Base-by-base conservation (phyloP, 257 asterid genomes). In the Agastache rugosa region DNA sequence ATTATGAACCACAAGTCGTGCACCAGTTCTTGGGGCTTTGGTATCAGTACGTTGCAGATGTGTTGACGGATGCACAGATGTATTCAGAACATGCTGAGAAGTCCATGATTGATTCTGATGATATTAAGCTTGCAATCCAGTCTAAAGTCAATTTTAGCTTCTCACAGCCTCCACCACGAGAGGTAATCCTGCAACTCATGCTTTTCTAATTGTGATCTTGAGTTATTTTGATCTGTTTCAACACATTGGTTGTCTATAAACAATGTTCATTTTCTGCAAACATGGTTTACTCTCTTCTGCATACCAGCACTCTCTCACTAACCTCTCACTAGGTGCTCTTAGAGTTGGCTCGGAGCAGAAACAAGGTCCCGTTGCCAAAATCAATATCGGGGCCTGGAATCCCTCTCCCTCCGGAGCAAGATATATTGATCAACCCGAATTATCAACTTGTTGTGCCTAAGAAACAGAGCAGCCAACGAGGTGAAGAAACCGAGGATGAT, bases 101-200 rank as follows among this genome's bases (percentile, higher is more conserved):
- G 71, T 72, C 91, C 69, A 45, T 56, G 6, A 85, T 90, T 9
- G 96, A 91, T 79, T 91, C 93, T 20, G 98, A 93, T 22, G 98
- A 93, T 68, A 79, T 93, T 22, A 91, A 91, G 85, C 96, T 93
- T 67, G 89, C 97, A 1, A 88, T 91, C 75, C 96, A 93, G 77
- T 88, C 96, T 14, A 91, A 93, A 84, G 89, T 91, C 79, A 88
- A 88, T 77, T 89, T 87, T 74, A 91, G 96, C 83, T 91, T 93
- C 94, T 89, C 97, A 0, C 98, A 91, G 79, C 97, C 97, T 76
- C 98, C 98, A 5, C 96, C 93, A 0, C 86, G 97, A n/a, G 94
- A 91, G 96, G 98, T 91, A 88, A 77, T 65, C 37, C 50, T 31
- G 3, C 66, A 37, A 15, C n/a, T 3, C 35, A 1, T 42, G 41